Conservation (phyloP, 2,329 filamentous ascomycete species). For the Apiospora rasikravindrae region DNA sequence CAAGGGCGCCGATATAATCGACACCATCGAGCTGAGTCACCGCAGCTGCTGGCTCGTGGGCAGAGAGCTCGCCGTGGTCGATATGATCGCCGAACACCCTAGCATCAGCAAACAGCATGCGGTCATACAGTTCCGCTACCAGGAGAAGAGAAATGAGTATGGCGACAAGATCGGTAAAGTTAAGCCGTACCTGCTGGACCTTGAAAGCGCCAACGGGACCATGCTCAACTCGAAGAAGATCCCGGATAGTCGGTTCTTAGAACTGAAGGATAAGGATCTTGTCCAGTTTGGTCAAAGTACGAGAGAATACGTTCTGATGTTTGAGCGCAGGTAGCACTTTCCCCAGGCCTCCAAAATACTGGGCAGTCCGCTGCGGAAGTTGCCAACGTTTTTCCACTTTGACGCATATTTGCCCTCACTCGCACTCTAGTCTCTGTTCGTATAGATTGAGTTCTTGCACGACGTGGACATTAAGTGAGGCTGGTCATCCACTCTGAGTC, state of each 20-base stretch:
- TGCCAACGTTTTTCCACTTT: not conserved
- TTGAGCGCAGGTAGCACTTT: conserved; percentile 53
- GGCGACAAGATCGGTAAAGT: conserved; percentile 82
- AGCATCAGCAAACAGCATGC: conserved; percentile 96
- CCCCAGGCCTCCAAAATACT: not conserved
- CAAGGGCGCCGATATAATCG: conserved; percentile 79
- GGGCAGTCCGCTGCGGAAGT: not conserved
- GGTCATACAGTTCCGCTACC: conserved; percentile 88
- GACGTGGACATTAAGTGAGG: not conserved
- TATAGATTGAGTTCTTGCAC: not conserved
- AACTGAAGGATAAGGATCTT: conserved; percentile 88
- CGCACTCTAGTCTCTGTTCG: not conserved
- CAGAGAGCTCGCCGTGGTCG: conserved; percentile 78
- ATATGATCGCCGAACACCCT: conserved; percentile 85
- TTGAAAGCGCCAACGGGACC: conserved; percentile 93
- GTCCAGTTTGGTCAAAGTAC: conserved; percentile 86
- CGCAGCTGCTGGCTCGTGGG: conserved; percentile 93
- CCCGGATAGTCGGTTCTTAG: conserved; percentile 79
- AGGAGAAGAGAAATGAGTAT: conserved; percentile 83
- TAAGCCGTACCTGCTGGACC: conserved; percentile 88
- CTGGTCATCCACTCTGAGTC: conserved; percentile 4
- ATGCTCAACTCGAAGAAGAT: conserved; percentile 77
- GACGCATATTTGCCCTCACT: not conserved
- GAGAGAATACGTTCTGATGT: conserved; percentile 95
- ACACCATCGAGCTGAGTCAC: conserved; percentile 76